A percentile compares a stretch with the other conserved stretches of the same genome.
phyloP scores from a whole-genome alignment of 2,329 filamentous ascomycete species.

The Colletotrichum truncatum region DNA sequence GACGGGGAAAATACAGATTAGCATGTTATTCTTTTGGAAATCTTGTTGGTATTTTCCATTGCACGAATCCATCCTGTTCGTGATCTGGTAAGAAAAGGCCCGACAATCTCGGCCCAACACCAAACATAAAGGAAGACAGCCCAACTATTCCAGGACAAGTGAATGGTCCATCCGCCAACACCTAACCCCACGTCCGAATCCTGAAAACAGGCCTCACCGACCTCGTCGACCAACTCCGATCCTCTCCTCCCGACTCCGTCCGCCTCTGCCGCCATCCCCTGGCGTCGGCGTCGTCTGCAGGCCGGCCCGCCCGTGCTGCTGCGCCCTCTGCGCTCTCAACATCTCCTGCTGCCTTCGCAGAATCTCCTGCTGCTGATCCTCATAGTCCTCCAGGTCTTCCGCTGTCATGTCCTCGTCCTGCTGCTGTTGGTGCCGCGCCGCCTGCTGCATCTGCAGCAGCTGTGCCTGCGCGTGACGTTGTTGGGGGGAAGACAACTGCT shows the following conservation, averaged over 20 bases:
- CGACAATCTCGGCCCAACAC: no score
- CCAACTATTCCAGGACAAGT: background rate
- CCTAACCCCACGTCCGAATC: background rate
- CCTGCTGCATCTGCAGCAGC: slow-evolving; percentile 28
- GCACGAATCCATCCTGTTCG: background rate
- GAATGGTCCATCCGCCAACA: background rate
- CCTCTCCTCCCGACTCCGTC: slow-evolving; percentile 46
- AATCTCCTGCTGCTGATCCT: slow-evolving; percentile 16
- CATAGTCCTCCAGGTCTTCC: slow-evolving; percentile 17
- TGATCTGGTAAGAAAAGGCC: no score
- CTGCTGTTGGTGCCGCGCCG: slow-evolving; percentile 31
- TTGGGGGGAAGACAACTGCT: background rate
- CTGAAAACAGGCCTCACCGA: slow-evolving; percentile 5
- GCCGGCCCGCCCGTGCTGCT: background rate
- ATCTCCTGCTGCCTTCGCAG: slow-evolving; percentile 34
- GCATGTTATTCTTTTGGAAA: background rate
- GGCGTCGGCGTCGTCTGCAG: slow-evolving; percentile 38
- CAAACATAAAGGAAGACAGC: background rate
- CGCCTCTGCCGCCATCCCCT: slow-evolving; percentile 25
- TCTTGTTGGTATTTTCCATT: background rate
- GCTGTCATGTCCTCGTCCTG: slow-evolving; percentile 21
- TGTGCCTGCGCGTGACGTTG: slow-evolving; percentile 18
- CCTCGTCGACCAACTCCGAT: slow-evolving; percentile 44
- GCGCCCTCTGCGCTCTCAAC: background rate
- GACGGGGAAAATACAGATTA: background rate